Conservation (phyloP, 1,284 basidiomycete genomes). For the Tetrapyrgos nigripes region DNA sequence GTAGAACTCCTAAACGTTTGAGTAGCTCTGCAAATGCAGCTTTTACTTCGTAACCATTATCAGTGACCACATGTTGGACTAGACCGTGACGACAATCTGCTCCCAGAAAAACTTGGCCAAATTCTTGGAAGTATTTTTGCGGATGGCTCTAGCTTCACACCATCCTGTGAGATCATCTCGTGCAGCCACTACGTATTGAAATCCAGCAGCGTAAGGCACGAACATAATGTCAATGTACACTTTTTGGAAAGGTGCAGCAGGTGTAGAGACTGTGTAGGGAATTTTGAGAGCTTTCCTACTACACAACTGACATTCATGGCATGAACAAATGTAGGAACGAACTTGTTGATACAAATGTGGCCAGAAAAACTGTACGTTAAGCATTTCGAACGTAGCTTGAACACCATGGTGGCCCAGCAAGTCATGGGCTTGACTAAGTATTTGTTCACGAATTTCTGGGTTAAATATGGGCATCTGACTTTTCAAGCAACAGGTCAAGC, state of each 20-base stretch:
- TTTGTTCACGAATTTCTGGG: not conserved
- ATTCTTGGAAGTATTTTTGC: constrained; percentile 22
- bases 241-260: constrained; percentile 36
- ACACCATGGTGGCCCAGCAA: constrained; percentile 15
- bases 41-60: constrained; percentile 36
- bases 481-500: too few relatives aligned
- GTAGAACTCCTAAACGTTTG: constrained; percentile 17
- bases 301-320: constrained; percentile 42
- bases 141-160: constrained; percentile 34
- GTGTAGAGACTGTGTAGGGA: constrained; percentile 35
- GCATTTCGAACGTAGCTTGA: constrained; percentile 3
- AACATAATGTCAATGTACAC: constrained; percentile 37
- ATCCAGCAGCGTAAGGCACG: constrained; percentile 24
- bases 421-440: constrained; percentile 23
- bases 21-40: constrained; percentile 26
- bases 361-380: constrained; percentile 8
- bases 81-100: constrained; percentile 35
- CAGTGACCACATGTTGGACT: constrained; percentile 36
- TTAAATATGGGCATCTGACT: too few relatives aligned
- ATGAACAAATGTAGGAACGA: constrained; percentile 39
- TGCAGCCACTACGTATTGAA: constrained; percentile 15
- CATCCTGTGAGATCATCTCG: constrained; percentile 35
- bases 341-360: constrained; percentile 30
- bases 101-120: constrained; percentile 28
- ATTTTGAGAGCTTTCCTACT: constrained; percentile 32